Evolutionary conservation across 805 yeast species (phyloP).

Genomic region (Komagataella mondaviorum): DNA sequence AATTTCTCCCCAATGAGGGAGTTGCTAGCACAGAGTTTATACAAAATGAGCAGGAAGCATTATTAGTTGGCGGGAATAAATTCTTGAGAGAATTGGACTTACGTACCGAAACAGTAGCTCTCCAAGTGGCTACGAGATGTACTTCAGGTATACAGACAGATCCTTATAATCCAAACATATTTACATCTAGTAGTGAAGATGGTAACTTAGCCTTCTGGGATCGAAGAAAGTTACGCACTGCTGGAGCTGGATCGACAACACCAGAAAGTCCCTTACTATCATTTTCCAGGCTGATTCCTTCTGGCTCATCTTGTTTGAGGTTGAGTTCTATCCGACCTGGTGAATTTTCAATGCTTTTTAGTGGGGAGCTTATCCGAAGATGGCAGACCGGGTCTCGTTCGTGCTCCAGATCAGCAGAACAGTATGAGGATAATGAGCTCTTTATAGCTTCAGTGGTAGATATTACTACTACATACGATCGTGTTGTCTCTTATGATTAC

Average conservation of each 20-base stretch:
- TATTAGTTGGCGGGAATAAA: conserved; percentile 69
- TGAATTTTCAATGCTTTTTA: conserved; percentile 69
- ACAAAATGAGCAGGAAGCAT: conserved; percentile 36
- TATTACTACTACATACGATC: conserved; percentile 60
- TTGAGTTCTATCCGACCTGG: conserved; percentile 53
- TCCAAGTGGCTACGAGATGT: conserved; percentile 65
- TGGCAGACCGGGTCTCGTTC: conserved; percentile 53
- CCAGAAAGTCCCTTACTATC: conserved; percentile 44
- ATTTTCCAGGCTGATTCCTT: conserved; percentile 49
- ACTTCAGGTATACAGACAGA: conserved; percentile 57
- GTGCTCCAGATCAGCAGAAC: conserved; percentile 20
- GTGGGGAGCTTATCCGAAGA: conserved; percentile 64
- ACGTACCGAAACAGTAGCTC: conserved; percentile 47
- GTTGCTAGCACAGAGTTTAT: conserved; percentile 56
- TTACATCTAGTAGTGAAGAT: conserved; percentile 70
- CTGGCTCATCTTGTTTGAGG: conserved; percentile 52
- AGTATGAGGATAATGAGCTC: conserved; percentile 26
- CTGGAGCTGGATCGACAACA: conserved; percentile 8
- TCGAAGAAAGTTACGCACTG: conserved; percentile 35
- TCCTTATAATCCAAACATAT: conserved; percentile 51
- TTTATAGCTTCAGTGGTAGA: conserved; percentile 72
- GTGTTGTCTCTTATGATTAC: conserved; percentile 80
- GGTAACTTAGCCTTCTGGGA: conserved; percentile 82
- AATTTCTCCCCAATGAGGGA: conserved; percentile 62
- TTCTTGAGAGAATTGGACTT: conserved; percentile 67